Evolutionary conservation across 495 filamentous ascomycete genomes (phyloP).

Genomic region (Neurospora intermedia): DNA sequence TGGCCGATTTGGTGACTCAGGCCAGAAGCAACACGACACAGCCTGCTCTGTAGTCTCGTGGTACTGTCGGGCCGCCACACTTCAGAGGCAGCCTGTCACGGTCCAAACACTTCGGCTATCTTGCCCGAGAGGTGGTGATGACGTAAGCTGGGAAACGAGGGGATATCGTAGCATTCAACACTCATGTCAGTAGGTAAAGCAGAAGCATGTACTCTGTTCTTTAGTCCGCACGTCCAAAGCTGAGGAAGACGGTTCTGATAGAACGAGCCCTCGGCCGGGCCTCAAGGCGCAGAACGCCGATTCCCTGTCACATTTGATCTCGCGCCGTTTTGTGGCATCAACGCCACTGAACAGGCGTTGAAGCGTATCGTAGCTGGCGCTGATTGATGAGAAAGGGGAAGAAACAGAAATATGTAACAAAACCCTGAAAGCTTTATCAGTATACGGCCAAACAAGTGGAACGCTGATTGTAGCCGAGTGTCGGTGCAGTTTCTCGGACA

Average conservation of each 20-base stretch:
- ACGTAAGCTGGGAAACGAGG: conserved; percentile 6
- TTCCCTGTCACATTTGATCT: conserved; percentile 28
- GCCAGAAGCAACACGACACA: not conserved
- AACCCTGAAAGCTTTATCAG: not conserved
- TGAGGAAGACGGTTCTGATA: conserved; percentile 42
- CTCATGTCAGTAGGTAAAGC: not conserved
- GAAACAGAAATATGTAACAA: not conserved
- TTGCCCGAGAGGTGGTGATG: not conserved
- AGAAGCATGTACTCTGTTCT: conserved; percentile 40
- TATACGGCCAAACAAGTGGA: not conserved
- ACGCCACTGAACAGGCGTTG: conserved; percentile 33
- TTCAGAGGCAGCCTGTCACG: not conserved
- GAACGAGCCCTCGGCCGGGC: conserved; percentile 30
- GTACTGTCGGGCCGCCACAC: not conserved
- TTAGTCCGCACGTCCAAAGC: conserved; percentile 43
- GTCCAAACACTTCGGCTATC: not conserved
- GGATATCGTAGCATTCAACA: not conserved
- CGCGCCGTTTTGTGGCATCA: conserved; percentile 39
- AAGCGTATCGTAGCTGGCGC: conserved; percentile 43
- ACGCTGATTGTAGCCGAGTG: not conserved
- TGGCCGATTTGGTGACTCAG: not conserved
- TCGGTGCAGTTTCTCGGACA: not conserved
- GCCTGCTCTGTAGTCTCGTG: not conserved
- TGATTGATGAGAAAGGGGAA: conserved; percentile 3
- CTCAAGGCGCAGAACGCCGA: conserved; percentile 14